Conservation (phyloP, 768 basidiomycete genomes). For the Auriscalpium orientale region DNA sequence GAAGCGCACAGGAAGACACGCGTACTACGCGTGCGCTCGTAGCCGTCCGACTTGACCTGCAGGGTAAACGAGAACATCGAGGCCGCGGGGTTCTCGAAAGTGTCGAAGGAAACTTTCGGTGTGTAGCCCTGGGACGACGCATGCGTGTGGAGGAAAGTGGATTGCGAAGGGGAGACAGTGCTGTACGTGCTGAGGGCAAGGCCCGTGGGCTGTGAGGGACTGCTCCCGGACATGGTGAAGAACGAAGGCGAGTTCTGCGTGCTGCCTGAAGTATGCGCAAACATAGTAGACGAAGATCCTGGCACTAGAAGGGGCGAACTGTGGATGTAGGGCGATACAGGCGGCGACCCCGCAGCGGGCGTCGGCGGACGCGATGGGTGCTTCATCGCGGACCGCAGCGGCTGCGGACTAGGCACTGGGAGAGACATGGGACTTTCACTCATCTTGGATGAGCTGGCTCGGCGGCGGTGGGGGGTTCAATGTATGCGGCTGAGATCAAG, state of each 20-base stretch:
- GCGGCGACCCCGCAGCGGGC: constrained; percentile 15
- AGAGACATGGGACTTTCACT: constrained; percentile 16
- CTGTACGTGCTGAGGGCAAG: constrained; percentile 1
- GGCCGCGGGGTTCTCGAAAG: constrained; percentile 73
- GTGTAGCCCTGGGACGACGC: constrained; percentile 29
- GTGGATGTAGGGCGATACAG: constrained; percentile 8
- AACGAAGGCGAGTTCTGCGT: constrained; percentile 1
- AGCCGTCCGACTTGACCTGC: constrained; percentile 78
- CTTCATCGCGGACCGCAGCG: constrained; percentile 52
- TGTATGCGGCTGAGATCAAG: neutral
- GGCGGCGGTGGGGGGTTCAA: constrained; percentile 2
- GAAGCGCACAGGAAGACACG: constrained; percentile 88
- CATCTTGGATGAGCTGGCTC: constrained; percentile 14
- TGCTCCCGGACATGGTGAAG: neutral
- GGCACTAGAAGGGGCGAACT: neutral
- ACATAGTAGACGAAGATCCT: neutral
- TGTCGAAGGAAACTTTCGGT: constrained; percentile 79
- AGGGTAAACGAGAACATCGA: constrained; percentile 87
- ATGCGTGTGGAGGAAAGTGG: constrained; percentile 20
- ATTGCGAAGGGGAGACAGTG: constrained; percentile 11
- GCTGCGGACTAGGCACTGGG: constrained; percentile 16
- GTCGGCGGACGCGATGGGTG: constrained; percentile 26
- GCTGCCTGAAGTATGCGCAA: neutral
- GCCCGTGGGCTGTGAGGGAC: constrained; percentile 1
- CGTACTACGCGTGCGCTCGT: constrained; percentile 64